A percentile compares a stretch with the other conserved stretches of the same genome.
Evolutionary conservation across 371 early-diverging fungal species (phyloP).

Genomic region (Syncephalis fuscata): DNA sequence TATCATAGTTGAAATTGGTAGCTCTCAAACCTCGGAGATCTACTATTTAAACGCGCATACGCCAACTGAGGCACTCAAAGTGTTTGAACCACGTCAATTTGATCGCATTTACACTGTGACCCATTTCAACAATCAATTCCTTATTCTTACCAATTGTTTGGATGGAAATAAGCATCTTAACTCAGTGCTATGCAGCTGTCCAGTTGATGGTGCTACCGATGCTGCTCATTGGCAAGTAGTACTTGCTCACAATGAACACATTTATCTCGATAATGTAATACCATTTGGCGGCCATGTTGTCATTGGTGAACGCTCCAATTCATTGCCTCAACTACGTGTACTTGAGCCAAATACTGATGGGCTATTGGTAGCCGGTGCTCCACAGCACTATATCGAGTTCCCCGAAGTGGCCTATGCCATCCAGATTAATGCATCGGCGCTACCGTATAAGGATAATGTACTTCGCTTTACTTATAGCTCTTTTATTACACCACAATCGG

Average conservation of each 20-base stretch:
- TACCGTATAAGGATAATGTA: slow-evolving; percentile 14
- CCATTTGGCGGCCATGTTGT: slow-evolving; percentile 14
- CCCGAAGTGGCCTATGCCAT: slow-evolving; percentile 33
- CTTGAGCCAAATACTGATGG: slow-evolving; percentile 7
- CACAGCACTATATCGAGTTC: slow-evolving; percentile 40
- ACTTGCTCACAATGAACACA: neutral
- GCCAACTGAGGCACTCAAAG: slow-evolving; percentile 6
- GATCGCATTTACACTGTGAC: slow-evolving; percentile 26
- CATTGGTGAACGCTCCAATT: slow-evolving; percentile 37
- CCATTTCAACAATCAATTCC: slow-evolving; percentile 22
- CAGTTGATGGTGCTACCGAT: slow-evolving; percentile 19
- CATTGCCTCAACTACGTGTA: slow-evolving; percentile 36
- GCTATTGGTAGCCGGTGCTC: slow-evolving; percentile 11
- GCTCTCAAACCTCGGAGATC: slow-evolving; percentile 36
- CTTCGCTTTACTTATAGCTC: slow-evolving; percentile 28
- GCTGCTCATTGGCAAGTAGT: slow-evolving; percentile 8
- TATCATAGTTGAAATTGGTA: slow-evolving; percentile 25
- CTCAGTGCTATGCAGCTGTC: slow-evolving; percentile 32
- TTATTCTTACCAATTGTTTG: slow-evolving; percentile 27
- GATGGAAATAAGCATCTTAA: slow-evolving; percentile 21
- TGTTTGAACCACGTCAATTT: slow-evolving; percentile 24
- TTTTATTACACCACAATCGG: slow-evolving; percentile 30
- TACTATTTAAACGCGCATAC: slow-evolving; percentile 20
- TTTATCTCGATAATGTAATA: neutral
- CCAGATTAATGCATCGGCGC: slow-evolving; percentile 24